These are phyloP conservation scores for Yamadazyma taylorii DNA, from an alignment of 1,139 yeast species.

Conservation along the genomic window DNA sequence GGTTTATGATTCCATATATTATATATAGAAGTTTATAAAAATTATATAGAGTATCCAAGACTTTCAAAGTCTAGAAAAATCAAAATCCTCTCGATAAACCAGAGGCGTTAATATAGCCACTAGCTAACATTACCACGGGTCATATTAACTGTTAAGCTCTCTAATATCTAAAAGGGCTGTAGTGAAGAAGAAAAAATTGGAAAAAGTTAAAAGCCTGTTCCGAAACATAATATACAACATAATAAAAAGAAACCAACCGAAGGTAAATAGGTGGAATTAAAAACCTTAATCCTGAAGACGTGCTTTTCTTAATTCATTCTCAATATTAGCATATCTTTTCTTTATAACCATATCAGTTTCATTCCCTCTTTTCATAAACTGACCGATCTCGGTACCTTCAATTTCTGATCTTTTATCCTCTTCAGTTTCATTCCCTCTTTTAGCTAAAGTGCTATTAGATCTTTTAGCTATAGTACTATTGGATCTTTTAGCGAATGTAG, in stretches of 20 bases:
- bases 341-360: slow-evolving; percentile 7
- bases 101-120: too few species aligned
- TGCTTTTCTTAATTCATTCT: slow-evolving; percentile 3
- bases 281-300: slow-evolving; percentile 2
- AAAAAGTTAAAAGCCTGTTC: too few species aligned
- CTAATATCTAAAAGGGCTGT: too few species aligned
- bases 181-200: too few species aligned
- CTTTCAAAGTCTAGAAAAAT: not conserved
- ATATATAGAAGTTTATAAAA: not conserved
- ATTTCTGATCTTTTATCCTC: not conserved
- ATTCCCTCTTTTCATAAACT: slow-evolving; percentile 8
- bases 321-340: slow-evolving; percentile 7
- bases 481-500: not conserved
- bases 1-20: too few species aligned
- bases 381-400: slow-evolving; percentile 2
- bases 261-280: not conserved
- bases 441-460: slow-evolving; percentile 1
- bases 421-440: slow-evolving; percentile 1
- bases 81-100: too few species aligned
- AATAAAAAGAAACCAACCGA: too few species aligned
- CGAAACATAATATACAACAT: too few species aligned
- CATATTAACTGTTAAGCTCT: too few species aligned
- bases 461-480: not conserved
- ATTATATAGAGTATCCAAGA: not conserved
- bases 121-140: too few species aligned